phyloP scores from a whole-genome alignment of 305 asterid species.

The Andrographis paniculata region DNA sequence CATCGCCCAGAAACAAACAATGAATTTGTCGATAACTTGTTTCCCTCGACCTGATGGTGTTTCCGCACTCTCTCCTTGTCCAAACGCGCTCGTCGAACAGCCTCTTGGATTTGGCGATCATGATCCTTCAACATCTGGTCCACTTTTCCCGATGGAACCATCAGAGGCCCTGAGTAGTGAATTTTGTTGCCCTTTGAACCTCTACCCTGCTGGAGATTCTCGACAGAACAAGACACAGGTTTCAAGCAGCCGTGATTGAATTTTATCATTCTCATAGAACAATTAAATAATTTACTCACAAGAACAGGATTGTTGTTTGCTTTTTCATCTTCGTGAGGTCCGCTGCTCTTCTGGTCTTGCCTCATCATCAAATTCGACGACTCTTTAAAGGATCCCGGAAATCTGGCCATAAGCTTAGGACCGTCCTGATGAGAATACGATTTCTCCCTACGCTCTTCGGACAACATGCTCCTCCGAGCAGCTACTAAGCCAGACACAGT shows the following conservation, averaged over 20 bases:
- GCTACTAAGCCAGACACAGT: slow-evolving; percentile 77
- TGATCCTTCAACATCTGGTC: slow-evolving; percentile 86
- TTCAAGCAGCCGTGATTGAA: neutral
- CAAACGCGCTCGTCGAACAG: slow-evolving; percentile 73
- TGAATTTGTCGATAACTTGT: slow-evolving; percentile 47
- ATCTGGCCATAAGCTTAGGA: slow-evolving; percentile 61
- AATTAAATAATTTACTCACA: slow-evolving; percentile 29
- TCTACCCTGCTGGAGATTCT: slow-evolving; percentile 44
- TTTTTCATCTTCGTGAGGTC: slow-evolving; percentile 48
- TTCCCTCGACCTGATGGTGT: slow-evolving; percentile 40
- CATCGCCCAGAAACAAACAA: slow-evolving; percentile 65
- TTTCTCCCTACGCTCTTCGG: slow-evolving; percentile 55
- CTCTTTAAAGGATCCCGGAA: slow-evolving; percentile 86
- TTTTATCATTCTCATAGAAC: neutral
- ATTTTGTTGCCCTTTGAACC: slow-evolving; percentile 80
- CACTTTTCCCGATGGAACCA: slow-evolving; percentile 77
- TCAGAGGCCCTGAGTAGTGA: slow-evolving; percentile 86
- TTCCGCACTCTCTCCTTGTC: slow-evolving; percentile 74
- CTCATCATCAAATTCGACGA: slow-evolving; percentile 45
- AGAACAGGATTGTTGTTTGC: slow-evolving; percentile 44
- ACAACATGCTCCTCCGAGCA: slow-evolving; percentile 67
- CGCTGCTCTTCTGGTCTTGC: slow-evolving; percentile 39
- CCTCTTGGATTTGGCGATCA: slow-evolving; percentile 86
- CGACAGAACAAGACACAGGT: neutral
- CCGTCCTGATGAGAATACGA: slow-evolving; percentile 47